Percentiles rank a stretch among this genome's conserved stretches.
These are phyloP conservation scores for bread wheat (Triticum aestivum) DNA, from an alignment of 176 grass and related monocot genomes.

Conservation along the genomic window DNA sequence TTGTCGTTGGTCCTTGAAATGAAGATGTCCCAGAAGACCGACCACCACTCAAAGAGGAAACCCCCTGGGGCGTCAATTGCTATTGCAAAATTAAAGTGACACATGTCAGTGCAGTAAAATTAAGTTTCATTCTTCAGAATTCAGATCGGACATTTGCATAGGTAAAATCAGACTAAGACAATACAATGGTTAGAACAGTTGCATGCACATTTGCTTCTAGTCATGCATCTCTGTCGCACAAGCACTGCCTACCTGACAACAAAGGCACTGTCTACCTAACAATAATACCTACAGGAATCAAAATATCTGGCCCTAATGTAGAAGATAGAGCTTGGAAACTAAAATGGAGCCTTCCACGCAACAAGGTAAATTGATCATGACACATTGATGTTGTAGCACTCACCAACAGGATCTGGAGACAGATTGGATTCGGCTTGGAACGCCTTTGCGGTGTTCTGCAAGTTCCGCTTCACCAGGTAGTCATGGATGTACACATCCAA, in stretches of 20 bases:
- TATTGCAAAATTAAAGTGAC: constrained; percentile 20
- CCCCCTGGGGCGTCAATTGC: constrained; percentile 71
- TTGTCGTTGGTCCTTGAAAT: constrained; percentile 78
- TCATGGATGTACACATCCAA: constrained; percentile 81
- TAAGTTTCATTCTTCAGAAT: constrained; percentile 10
- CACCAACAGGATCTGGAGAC: constrained; percentile 60
- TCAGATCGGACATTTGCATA: background rate
- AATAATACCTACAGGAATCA: background rate
- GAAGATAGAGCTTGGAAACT: background rate
- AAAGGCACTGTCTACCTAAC: background rate
- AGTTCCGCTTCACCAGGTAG: constrained; percentile 67
- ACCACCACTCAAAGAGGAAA: constrained; percentile 85
- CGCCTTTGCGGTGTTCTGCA: constrained; percentile 63
- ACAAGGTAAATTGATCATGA: background rate
- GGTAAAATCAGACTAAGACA: background rate
- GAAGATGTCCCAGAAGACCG: constrained; percentile 85
- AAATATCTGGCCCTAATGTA: background rate
- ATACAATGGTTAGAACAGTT: background rate
- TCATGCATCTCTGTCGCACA: background rate
- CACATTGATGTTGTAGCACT: constrained; percentile 21
- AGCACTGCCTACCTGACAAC: background rate
- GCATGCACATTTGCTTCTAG: background rate
- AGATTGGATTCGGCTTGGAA: constrained; percentile 62
- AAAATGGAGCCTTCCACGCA: background rate
- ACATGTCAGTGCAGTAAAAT: background rate